These are phyloP conservation scores for Colletotrichum theobromicola DNA, from an alignment of 2,329 filamentous ascomycete species.

Conservation along the genomic window DNA sequence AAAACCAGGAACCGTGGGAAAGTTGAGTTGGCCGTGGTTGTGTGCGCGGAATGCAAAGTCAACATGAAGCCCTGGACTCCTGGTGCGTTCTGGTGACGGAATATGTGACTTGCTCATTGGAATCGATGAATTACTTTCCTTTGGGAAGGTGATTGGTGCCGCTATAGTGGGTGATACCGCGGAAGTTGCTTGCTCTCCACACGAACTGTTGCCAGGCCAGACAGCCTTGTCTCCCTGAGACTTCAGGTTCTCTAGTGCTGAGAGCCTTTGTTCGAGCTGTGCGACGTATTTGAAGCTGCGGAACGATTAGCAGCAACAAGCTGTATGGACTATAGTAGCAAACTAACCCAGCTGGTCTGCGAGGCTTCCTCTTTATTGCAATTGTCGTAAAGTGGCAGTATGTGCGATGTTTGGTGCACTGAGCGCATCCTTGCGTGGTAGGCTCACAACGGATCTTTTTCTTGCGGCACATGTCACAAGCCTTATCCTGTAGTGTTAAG, in stretches of 20 bases:
- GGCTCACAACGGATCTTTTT: conserved; percentile 35
- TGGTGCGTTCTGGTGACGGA: neutral
- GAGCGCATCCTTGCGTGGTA: conserved; percentile 26
- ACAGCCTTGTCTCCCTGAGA: neutral
- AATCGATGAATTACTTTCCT: neutral
- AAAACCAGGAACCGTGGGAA: neutral
- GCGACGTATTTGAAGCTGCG: conserved; percentile 24
- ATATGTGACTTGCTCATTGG: neutral
- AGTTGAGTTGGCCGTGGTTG: neutral
- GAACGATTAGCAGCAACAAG: neutral
- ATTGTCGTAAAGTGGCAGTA: conserved; percentile 32
- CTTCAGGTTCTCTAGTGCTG: conserved; percentile 14
- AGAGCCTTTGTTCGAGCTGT: conserved; percentile 24
- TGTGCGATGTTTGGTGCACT: conserved; percentile 29
- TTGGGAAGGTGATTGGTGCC: neutral
- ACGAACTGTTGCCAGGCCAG: neutral
- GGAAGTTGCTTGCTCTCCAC: neutral
- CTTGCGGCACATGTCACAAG: conserved; percentile 30
- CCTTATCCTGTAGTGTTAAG: neutral
- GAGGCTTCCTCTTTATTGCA: neutral
- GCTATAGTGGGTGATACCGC: neutral
- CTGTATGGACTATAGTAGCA: neutral
- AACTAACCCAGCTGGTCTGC: neutral
- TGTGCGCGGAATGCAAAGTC: neutral
- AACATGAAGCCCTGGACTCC: neutral